Conservation (phyloP, 179 eudicot species). For the Gypsophila paniculata region DNA sequence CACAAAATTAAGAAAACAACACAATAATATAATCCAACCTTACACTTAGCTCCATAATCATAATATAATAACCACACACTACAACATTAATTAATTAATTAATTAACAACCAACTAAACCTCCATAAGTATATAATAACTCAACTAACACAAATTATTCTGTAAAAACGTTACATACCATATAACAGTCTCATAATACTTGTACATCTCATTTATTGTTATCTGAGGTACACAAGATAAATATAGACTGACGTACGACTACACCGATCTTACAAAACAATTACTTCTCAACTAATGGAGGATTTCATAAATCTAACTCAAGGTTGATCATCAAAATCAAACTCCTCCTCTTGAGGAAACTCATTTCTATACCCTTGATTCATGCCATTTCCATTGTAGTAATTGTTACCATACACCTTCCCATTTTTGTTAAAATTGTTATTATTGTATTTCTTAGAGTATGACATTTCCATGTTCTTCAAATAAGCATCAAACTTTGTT, state of each 20-base stretch:
- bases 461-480: neutral
- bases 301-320: constrained; percentile 6
- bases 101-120: neutral
- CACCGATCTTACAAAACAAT: too few relatives aligned
- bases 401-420: neutral
- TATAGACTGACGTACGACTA: too few relatives aligned
- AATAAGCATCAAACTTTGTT: constrained; percentile 12
- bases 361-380: constrained; percentile 24
- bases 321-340: constrained; percentile 32
- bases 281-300: too few relatives aligned
- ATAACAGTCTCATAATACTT: neutral
- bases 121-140: too few relatives aligned
- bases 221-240: too few relatives aligned
- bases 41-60: constrained; percentile 22
- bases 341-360: constrained; percentile 23
- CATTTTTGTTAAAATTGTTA: neutral
- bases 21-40: neutral
- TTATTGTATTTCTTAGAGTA: neutral
- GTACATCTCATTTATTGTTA: too few relatives aligned
- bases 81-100: neutral
- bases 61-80: neutral
- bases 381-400: constrained; percentile 16
- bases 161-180: neutral
- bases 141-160: neutral
- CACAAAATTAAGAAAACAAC: neutral